Evolutionary conservation across 1,284 basidiomycete species (phyloP).

Genomic region (Cystobasidium slooffiae): DNA sequence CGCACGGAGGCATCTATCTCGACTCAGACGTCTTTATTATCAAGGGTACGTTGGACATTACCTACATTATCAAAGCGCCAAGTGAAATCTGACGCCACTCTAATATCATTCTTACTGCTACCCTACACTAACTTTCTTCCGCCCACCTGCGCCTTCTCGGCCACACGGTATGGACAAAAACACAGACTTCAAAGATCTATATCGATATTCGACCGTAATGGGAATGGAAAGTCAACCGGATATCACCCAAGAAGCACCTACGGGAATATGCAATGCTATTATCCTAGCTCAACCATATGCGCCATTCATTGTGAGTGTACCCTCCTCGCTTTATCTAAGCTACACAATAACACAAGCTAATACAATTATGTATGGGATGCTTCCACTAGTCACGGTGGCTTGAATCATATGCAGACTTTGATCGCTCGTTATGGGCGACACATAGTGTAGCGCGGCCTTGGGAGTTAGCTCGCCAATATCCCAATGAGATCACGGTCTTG

Average conservation of each 20-base stretch:
- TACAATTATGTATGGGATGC: too few species aligned
- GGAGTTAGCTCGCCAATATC: conserved; percentile 51
- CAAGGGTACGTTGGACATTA: conserved; percentile 21
- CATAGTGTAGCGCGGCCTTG: conserved; percentile 37
- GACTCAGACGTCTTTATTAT: conserved; percentile 42
- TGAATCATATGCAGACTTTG: conserved; percentile 42
- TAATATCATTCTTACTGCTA: too few species aligned
- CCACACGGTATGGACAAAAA: not conserved
- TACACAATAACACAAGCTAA: too few species aligned
- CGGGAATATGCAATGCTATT: conserved; percentile 61
- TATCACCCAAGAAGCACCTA: conserved; percentile 50
- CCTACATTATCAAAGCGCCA: not conserved
- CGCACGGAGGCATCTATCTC: conserved; percentile 58
- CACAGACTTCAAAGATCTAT: conserved; percentile 33
- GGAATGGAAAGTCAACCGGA: conserved; percentile 58
- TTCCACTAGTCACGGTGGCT: conserved; percentile 32
- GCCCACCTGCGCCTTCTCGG: not conserved
- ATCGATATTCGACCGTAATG: conserved; percentile 57
- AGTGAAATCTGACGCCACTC: too few species aligned
- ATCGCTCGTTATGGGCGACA: conserved; percentile 38
- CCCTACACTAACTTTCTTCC: too few species aligned
- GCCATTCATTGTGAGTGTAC: conserved; percentile 56
- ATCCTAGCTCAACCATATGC: conserved; percentile 59
- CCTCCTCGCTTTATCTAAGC: too few species aligned
- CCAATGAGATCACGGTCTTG: conserved; percentile 60